A percentile compares a stretch with the other conserved stretches of the same genome.
Evolutionary conservation across 495 filamentous ascomycete genomes (phyloP).

Genomic region (Xylaria cubensis): DNA sequence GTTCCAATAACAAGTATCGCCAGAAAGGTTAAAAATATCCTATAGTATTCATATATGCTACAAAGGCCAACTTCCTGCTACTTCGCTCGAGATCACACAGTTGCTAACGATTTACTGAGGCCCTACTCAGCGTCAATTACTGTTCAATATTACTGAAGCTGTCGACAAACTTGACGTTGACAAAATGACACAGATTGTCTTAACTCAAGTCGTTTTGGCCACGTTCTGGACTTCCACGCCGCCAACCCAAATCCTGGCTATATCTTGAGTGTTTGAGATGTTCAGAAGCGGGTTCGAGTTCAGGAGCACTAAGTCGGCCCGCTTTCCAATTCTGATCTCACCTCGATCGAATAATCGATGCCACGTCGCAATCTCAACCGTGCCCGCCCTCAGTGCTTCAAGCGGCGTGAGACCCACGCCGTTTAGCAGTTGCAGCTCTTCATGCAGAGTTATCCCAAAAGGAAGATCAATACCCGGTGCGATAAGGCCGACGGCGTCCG

Average conservation of each 20-base stretch:
- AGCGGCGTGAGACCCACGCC: conserved; percentile 32
- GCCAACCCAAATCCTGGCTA: conserved; percentile 47
- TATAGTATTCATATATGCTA: no score
- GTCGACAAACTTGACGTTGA: neutral
- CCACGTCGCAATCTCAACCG: conserved; percentile 27
- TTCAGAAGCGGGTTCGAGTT: conserved; percentile 47
- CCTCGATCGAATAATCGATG: conserved; percentile 42
- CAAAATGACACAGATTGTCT: neutral
- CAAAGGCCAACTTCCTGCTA: no score
- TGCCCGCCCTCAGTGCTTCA: conserved; percentile 40
- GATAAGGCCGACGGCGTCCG: conserved; percentile 40
- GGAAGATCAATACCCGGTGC: conserved; percentile 58
- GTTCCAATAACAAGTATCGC: no score
- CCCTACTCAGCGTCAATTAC: neutral
- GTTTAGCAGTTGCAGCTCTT: conserved; percentile 38
- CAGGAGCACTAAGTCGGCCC: conserved; percentile 51
- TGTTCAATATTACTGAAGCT: no score
- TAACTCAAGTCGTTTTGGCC: neutral
- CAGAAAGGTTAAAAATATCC: no score
- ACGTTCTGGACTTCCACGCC: conserved; percentile 40
- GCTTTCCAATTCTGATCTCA: conserved; percentile 42
- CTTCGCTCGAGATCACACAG: no score
- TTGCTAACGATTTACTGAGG: neutral
- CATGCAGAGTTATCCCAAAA: conserved; percentile 37
- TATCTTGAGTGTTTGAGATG: conserved; percentile 44